Evolutionary conservation across 2,329 filamentous ascomycete species (phyloP), one percentile per base, ranked within the genome.

Genomic region (Eutypa lata): DNA sequence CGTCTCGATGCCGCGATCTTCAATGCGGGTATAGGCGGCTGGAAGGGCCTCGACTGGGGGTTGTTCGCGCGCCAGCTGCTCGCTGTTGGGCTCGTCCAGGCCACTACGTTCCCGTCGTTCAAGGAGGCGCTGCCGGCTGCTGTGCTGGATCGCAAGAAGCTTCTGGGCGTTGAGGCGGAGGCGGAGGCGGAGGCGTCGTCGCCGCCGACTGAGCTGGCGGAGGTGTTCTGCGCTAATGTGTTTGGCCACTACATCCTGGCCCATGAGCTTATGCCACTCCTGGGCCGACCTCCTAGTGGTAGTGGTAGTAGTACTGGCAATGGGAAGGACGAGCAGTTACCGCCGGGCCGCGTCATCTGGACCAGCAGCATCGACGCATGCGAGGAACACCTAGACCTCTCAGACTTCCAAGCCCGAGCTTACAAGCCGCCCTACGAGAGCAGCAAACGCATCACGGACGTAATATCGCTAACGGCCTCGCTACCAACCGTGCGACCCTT

Each of bases 201-300:
- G 11, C 61, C 73, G 16, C 81, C 85, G 53, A 85, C 87, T 1
- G 73, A 76, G 5, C 74, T 99, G 1, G 92, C 91, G 3, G 80
- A 90, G 60, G 84, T 96, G 18, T 99, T 97, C 68, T 88, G 87
- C 68, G 88, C 93, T 48, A 97, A 97, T 66, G 81, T 96, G 28
- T 97, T 99, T 67, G 94, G 94, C 0, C 94, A 99, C 73, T 97
- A 99, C 68, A 74, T 97, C 65, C 83, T 99, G 22, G 83, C 84
- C 16, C 92, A 96, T 69, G 84, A 87, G 65, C 79, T 97, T 11
- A 80, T 88, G 60, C 88, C 90, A 0, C 76, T 97, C 11, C 79
- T 99, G 61, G 73, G 76, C 62, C 75, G 83, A 48, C 64, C 71
- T 16, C 61, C 63, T 40, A 58, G 71, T 52, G 57, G 71, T 38